A percentile compares a stretch with the other conserved stretches of the same genome.
Conservation (phyloP, 352 stramenopile genomes). For the Phytophthora melonis region DNA sequence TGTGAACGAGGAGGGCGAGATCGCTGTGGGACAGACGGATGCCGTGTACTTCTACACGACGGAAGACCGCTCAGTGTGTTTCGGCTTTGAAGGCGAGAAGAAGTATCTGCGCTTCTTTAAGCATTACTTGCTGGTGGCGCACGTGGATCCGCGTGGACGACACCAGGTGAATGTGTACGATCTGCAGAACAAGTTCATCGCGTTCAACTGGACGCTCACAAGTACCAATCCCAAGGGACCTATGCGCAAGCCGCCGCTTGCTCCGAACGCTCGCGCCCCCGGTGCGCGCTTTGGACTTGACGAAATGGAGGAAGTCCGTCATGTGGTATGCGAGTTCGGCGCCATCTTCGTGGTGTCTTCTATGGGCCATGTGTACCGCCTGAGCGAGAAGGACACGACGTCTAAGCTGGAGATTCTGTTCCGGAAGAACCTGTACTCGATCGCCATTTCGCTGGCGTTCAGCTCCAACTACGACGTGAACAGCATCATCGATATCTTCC, state of each 20-base stretch:
- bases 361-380: slow-evolving; percentile 90
- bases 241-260: slow-evolving; percentile 42
- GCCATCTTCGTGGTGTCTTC: slow-evolving; percentile 90
- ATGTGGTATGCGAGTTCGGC: slow-evolving; percentile 88
- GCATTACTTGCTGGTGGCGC: slow-evolving; percentile 86
- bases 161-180: slow-evolving; percentile 93
- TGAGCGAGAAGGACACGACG: slow-evolving; percentile 95
- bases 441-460: slow-evolving; percentile 97
- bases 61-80: slow-evolving; percentile 89
- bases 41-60: slow-evolving; percentile 92
- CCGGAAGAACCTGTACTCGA: slow-evolving; percentile 97
- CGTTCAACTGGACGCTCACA: slow-evolving; percentile 92
- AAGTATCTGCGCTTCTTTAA: slow-evolving; percentile 91
- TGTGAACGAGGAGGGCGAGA: slow-evolving; percentile 87
- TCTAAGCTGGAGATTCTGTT: slow-evolving; percentile 98
- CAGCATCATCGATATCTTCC: slow-evolving; percentile 97
- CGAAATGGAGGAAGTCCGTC: slow-evolving; percentile 89
- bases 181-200: slow-evolving; percentile 93
- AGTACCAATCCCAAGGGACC: slow-evolving; percentile 53
- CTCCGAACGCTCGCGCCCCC: slow-evolving; percentile 46
- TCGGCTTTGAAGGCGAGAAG: slow-evolving; percentile 91
- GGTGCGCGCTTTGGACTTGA: slow-evolving; percentile 84
- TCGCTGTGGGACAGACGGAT: slow-evolving; percentile 85
- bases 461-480: slow-evolving; percentile 95
- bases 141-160: slow-evolving; percentile 82